Evolutionary conservation across 2,329 filamentous ascomycete species (phyloP), one percentile per base, ranked within the genome.

Genomic region (Pseudogymnoascus sp.): DNA sequence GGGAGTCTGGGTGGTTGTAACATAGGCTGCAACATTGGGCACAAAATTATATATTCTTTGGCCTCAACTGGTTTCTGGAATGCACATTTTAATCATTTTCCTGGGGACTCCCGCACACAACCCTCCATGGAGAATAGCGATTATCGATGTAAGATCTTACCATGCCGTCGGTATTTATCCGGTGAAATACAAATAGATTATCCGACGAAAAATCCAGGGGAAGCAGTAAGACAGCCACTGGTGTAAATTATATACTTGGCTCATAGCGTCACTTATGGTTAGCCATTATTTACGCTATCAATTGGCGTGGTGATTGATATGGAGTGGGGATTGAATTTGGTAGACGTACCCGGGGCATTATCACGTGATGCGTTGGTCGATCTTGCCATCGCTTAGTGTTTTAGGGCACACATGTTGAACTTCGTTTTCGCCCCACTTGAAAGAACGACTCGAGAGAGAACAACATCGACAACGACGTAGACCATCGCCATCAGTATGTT

Each of bases 401-500:
- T 58, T 61, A 58, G 59, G 43, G 43, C 43, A 61, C 59, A 61
- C 59, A 58, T 61, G 59, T 53, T 36, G 59, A 30, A 58, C 43
- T 58, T 33, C 39, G 30, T 30, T 37, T 61, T 35, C 59, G 59
- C 25, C 60, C 60, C 30, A 61, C 57, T 60, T 47, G 58, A 60
- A 43, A 53, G 47, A 53, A 53, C 47, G 47, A 41, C 38, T 60
- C 58, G 39, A 41, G 58, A 60, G 28, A 41, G 36, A 60, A 43
- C 58, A 60, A 61, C 59, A 58, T 58, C 60, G 57, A 58, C 59
- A 57, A 47, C 60, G 61, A 67, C 67, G 66, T 67, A 65, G 68
- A 70, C 59, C 62, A 63, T 63, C 69, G 70, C 68, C 77, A 84
- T 79, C 75, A 85, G 82, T 85, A 77, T 81, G 82, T 82, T 64